Conservation (phyloP, 1,284 basidiomycete species). For the Puccinia polysora region DNA sequence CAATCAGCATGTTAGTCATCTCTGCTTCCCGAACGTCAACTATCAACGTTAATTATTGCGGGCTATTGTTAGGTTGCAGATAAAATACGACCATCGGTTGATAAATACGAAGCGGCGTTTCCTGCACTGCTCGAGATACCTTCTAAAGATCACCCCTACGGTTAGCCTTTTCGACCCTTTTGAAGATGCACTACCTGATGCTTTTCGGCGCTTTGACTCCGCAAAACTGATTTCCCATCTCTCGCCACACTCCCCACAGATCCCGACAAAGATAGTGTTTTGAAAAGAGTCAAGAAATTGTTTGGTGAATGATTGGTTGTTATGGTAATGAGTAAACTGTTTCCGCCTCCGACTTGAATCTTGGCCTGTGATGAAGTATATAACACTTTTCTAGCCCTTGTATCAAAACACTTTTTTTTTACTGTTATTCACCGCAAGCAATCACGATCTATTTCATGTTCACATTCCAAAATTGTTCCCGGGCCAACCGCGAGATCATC, state of each 20-base stretch:
- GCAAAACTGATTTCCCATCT: not conserved
- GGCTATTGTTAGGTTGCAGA: constrained; percentile 70
- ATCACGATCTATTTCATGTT: no score
- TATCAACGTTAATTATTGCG: not conserved
- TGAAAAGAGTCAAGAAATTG: constrained; percentile 95
- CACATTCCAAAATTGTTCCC: no score
- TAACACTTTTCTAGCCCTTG: no score
- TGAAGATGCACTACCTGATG: not conserved
- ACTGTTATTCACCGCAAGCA: no score
- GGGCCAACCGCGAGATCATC: no score
- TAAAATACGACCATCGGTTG: constrained; percentile 89
- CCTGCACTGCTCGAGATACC: constrained; percentile 96
- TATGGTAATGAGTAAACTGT: no score
- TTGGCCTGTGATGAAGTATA: no score
- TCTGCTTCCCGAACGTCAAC: not conserved
- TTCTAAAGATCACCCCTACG: constrained; percentile 65
- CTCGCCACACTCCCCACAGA: constrained; percentile 59
- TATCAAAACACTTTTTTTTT: no score
- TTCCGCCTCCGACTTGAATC: no score
- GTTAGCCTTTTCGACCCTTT: constrained; percentile 52
- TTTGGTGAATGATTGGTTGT: constrained; percentile 83
- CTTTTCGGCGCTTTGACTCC: not conserved
- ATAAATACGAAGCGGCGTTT: constrained; percentile 92
- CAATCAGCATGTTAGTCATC: constrained; percentile 78
- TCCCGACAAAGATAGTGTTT: constrained; percentile 90